Conservation (phyloP, 2,329 filamentous ascomycete species). For the Hirsutella thompsonii region DNA sequence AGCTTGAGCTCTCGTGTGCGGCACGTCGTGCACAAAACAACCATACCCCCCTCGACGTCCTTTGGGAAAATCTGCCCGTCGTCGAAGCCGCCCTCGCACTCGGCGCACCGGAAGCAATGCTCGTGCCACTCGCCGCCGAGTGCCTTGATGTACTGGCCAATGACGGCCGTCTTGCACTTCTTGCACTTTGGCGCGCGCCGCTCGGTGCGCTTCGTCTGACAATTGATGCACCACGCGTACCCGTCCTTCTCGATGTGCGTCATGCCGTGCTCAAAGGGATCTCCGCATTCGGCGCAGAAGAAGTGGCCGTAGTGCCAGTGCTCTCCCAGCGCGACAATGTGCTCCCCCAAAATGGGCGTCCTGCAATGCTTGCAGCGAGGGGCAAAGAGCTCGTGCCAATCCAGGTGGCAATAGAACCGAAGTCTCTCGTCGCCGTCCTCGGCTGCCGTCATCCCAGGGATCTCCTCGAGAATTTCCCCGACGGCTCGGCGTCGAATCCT, state of each 20-base stretch:
- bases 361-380: constrained; percentile 92
- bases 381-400: constrained; percentile 91
- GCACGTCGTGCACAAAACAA: constrained; percentile 49
- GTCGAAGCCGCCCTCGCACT: constrained; percentile 46
- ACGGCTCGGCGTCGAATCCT: constrained; percentile 52
- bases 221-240: constrained; percentile 91
- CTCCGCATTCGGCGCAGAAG: constrained; percentile 96
- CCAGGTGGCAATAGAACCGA: constrained; percentile 94
- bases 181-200: constrained; percentile 78
- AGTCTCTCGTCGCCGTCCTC: constrained; percentile 62
- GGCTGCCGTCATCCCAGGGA: constrained; percentile 48
- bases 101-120: constrained; percentile 72
- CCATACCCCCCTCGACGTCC: constrained; percentile 31
- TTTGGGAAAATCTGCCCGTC: constrained; percentile 55
- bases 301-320: constrained; percentile 98
- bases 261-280: constrained; percentile 68
- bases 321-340: constrained; percentile 83
- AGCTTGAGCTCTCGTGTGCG: constrained; percentile 47
- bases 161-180: constrained; percentile 71
- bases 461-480: constrained; percentile 47
- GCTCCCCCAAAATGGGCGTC: constrained; percentile 91
- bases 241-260: constrained; percentile 87
- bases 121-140: constrained; percentile 91
- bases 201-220: constrained; percentile 85
- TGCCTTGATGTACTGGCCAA: constrained; percentile 81